These are phyloP conservation scores for Nakazawaea anatomiae DNA, from an alignment of 805 yeast species.

Conservation along the genomic window DNA sequence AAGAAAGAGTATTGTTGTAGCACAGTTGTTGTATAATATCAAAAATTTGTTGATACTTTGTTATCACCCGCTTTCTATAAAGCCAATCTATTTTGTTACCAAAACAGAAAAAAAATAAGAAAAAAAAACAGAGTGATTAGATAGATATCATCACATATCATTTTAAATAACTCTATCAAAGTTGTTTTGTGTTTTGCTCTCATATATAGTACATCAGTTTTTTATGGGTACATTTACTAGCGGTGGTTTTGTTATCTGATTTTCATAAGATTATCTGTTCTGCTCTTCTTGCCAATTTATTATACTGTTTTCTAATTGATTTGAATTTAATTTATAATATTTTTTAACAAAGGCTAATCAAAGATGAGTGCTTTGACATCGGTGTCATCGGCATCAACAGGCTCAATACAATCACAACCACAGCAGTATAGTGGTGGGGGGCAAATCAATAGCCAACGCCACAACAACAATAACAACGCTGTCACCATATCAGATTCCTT, in stretches of 20 bases:
- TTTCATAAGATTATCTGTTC: not conserved
- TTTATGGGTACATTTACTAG: not conserved
- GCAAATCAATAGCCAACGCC: not conserved
- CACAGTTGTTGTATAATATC: too few relatives aligned
- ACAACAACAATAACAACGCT: not conserved
- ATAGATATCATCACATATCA: too few relatives aligned
- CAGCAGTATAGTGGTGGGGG: not conserved
- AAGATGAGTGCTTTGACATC: not conserved
- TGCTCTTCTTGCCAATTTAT: too few relatives aligned
- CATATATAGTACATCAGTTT: not conserved
- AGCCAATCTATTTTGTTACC: too few relatives aligned
- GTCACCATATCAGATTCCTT: not conserved
- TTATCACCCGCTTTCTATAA: too few relatives aligned
- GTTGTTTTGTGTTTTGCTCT: too few relatives aligned
- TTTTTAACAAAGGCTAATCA: too few relatives aligned
- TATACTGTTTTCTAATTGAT: not conserved
- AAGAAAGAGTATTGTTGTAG: too few relatives aligned
- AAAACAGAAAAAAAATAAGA: too few relatives aligned
- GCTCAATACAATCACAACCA: not conserved
- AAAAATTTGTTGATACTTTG: too few relatives aligned
- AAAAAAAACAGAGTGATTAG: too few relatives aligned
- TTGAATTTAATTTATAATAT: not conserved
- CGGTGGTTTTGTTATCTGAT: not conserved
- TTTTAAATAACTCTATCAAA: too few relatives aligned
- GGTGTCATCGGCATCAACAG: slow-evolving; percentile 1